Conservation (phyloP, 768 basidiomycete genomes). For the Russula sp. region DNA sequence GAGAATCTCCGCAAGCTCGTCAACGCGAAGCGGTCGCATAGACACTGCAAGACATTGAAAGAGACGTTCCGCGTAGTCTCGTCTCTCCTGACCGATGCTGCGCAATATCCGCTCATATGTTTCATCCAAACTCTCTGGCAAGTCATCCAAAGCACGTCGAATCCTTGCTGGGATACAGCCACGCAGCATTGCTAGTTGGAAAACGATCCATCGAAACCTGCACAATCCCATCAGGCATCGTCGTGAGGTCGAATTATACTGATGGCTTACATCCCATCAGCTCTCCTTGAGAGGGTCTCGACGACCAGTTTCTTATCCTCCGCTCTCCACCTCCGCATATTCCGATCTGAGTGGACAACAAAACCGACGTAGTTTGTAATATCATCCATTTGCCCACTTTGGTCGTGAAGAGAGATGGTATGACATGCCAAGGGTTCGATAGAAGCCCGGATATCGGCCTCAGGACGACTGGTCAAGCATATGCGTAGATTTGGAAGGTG, state of each 20-base stretch:
- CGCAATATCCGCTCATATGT: not conserved
- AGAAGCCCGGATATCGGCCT: not conserved
- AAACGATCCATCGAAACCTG: conserved; percentile 8
- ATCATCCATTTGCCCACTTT: not conserved
- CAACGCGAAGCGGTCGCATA: not conserved
- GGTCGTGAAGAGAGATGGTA: not conserved
- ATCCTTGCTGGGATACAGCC: not conserved
- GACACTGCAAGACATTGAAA: not conserved
- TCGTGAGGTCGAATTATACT: not conserved
- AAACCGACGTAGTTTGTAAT: not conserved
- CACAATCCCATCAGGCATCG: not conserved
- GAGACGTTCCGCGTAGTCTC: not conserved
- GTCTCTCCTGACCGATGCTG: not conserved
- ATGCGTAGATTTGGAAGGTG: not conserved
- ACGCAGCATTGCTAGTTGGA: conserved; percentile 1
- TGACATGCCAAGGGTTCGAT: not conserved
- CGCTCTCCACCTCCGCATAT: not conserved
- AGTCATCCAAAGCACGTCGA: not conserved
- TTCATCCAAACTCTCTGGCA: conserved; percentile 3
- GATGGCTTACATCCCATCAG: conserved; percentile 2
- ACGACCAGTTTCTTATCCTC: not conserved
- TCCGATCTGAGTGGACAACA: not conserved
- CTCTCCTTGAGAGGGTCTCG: not conserved
- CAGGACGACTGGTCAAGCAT: not conserved
- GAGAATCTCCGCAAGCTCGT: not conserved